Evolutionary conservation across 345 rosid species (phyloP), one percentile per base, ranked within the genome.

Genomic region (Salix viminalis): DNA sequence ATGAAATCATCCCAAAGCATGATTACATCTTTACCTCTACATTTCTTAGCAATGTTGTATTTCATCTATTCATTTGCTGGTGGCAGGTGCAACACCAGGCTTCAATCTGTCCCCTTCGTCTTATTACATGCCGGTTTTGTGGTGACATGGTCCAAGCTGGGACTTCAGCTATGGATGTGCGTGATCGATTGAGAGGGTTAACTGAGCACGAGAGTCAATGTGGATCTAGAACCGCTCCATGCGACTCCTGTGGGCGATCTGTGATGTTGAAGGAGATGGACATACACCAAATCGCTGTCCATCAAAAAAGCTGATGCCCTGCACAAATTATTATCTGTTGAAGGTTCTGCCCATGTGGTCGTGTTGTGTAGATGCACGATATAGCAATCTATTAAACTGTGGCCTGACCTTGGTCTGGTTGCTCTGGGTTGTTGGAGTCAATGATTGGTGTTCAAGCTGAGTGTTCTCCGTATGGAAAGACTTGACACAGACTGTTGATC

Each of bases 201-300:
- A 88, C 90, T 0, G 97, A 96, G 89, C 97, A 96, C 73, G 99
- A 96, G 85, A 93, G 99, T 88, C 26, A 76, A 7, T 96, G 98
- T 65, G 98, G 98, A 65, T 93, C 99, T 2, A 88, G 98, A 84
- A 96, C 99, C 18, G 90, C 97, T 1, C 95, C 97, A 2, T 94
- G 98, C 48, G 97, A 93, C 81, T 92, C 95, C 6, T 96, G 98
- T 37, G 97, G 99, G 48, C 89, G 97, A n/a, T 87, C 98, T 1
- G 91, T 96, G 74, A 94, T 92, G 99, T 81, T 96, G 83, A 96
- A 96, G 83, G 98, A 96, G 21, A 96, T 93, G 99, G 98, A 93
- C 80, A 92, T 93, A 71, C 99, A 96, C 83, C 97, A 92, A 66
- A 75, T 91, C 41, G 97, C 97, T 5, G 98, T 93, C 71, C 99